Percentiles rank a stretch among this genome's conserved stretches.
These are phyloP conservation scores for Laguncularia racemosa DNA, from an alignment of 345 rosid genomes.

Conservation along the genomic window DNA sequence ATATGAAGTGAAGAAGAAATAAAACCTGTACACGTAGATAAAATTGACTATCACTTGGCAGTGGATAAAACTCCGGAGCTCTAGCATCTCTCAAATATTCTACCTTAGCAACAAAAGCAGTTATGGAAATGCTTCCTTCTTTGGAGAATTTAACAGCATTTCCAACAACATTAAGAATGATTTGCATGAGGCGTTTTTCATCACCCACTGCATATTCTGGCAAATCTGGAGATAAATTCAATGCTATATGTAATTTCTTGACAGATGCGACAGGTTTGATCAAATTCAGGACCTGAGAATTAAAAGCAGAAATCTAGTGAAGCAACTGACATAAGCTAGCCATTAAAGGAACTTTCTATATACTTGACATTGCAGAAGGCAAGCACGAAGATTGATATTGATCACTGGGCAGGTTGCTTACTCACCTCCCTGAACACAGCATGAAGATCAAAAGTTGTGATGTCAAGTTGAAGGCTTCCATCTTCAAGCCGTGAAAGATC, in stretches of 20 bases:
- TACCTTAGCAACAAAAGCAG: conserved; percentile 68
- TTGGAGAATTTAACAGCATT: conserved; percentile 96
- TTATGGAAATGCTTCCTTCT: conserved; percentile 68
- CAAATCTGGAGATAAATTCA: conserved; percentile 81
- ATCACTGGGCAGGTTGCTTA: background rate
- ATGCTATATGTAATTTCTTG: conserved; percentile 57
- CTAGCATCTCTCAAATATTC: conserved; percentile 53
- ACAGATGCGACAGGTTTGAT: conserved; percentile 89
- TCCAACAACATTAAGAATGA: conserved; percentile 75
- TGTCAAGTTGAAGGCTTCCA: conserved; percentile 92
- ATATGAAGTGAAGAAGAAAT: conserved; percentile 13
- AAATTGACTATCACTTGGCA: conserved; percentile 66
- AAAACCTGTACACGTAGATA: conserved; percentile 83
- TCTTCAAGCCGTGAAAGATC: conserved; percentile 99
- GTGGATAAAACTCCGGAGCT: conserved; percentile 57
- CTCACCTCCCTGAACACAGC: conserved; percentile 71
- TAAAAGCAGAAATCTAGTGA: conserved; percentile 11
- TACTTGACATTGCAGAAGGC: conserved; percentile 1
- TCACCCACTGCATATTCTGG: conserved; percentile 84
- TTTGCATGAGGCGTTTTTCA: conserved; percentile 89
- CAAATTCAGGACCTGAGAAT: conserved; percentile 68
- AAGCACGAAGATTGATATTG: background rate
- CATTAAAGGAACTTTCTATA: background rate
- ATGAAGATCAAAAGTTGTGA: conserved; percentile 62
- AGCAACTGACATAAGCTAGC: background rate